Conservation (phyloP, 805 yeast species). For the Citeromyces matritensis region DNA sequence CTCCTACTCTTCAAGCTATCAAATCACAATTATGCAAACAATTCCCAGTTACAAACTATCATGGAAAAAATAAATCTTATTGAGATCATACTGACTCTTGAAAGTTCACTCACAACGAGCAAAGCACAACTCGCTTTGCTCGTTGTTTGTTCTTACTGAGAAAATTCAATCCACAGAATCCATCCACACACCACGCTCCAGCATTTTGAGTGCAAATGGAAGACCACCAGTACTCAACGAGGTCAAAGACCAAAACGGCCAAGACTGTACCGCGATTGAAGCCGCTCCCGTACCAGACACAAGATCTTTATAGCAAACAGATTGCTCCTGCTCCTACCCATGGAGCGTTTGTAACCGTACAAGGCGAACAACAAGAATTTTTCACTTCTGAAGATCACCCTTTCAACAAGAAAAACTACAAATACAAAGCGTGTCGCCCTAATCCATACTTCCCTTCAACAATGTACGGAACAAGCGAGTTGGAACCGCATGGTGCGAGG, state of each 20-base stretch:
- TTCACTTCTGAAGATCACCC: constrained; percentile 64
- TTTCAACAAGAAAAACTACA: constrained; percentile 62
- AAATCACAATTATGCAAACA: no score
- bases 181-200: no score
- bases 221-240: constrained; percentile 4
- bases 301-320: constrained; percentile 10
- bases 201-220: no score
- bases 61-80: no score
- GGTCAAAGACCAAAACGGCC: constrained; percentile 3
- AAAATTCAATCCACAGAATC: no score
- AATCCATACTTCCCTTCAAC: constrained; percentile 40
- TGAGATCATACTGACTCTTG: no score
- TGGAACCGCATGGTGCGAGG: constrained; percentile 47
- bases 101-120: no score
- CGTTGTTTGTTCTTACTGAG: no score
- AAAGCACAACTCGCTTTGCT: no score
- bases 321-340: neutral
- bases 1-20: no score
- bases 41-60: no score
- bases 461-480: constrained; percentile 58
- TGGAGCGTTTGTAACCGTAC: neutral
- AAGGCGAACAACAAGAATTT: constrained; percentile 10
- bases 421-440: constrained; percentile 68
- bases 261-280: constrained; percentile 13
- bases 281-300: constrained; percentile 16